Conservation (phyloP, 164 flowering plant genomes). For the Aristolochia californica region DNA sequence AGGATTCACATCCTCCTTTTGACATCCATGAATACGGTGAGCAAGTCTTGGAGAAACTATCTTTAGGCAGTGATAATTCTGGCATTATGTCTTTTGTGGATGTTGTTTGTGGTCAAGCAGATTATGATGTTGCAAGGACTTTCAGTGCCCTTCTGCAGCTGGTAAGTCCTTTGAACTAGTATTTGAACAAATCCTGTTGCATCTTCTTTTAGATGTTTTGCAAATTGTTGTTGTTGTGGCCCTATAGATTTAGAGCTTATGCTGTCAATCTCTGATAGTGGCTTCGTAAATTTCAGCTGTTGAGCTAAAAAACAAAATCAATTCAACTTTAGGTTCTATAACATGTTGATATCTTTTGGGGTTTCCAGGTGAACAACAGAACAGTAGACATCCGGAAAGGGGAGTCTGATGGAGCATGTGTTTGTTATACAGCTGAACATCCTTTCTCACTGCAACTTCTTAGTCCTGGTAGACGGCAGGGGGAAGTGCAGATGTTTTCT, state of each 20-base stretch:
- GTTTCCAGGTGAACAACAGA: constrained; percentile 80
- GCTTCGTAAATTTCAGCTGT: not conserved
- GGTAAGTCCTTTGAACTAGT: too few species aligned
- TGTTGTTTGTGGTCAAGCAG: constrained; percentile 58
- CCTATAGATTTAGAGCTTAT: not conserved
- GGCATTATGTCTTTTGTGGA: constrained; percentile 48
- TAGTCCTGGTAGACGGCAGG: constrained; percentile 16
- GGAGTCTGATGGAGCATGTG: constrained; percentile 16
- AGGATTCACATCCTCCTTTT: constrained; percentile 83
- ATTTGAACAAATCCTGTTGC: too few species aligned
- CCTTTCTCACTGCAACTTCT: constrained; percentile 62
- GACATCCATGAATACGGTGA: constrained; percentile 85
- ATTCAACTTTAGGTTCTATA: not conserved
- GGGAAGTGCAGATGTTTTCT: constrained; percentile 20
- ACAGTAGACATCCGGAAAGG: constrained; percentile 47
- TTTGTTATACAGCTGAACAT: constrained; percentile 53
- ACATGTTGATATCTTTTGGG: not conserved
- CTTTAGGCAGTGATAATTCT: constrained; percentile 26
- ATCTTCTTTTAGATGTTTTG: not conserved
- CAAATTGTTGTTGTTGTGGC: not conserved
- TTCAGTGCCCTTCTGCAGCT: constrained; percentile 90
- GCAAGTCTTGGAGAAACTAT: constrained; percentile 50
- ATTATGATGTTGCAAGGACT: constrained; percentile 80
- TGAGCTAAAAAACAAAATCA: not conserved
- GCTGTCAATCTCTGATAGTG: not conserved